These are phyloP conservation scores for Rhizopus arrhizus DNA, from an alignment of 371 early-diverging fungal species.

Conservation along the genomic window DNA sequence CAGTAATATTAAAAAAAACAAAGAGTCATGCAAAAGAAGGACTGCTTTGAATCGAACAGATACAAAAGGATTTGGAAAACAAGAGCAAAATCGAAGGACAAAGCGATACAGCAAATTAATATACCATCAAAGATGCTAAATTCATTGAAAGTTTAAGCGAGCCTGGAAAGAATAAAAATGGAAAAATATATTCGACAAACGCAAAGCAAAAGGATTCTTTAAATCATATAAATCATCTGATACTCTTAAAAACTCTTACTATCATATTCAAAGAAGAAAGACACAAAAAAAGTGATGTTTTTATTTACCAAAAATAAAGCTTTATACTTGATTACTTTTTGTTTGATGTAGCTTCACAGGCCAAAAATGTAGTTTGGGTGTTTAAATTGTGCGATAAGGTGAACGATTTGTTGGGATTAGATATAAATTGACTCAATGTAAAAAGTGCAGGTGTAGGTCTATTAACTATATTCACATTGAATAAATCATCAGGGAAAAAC, in stretches of 20 bases:
- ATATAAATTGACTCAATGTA: slow-evolving; percentile 23
- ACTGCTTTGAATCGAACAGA: slow-evolving; percentile 11
- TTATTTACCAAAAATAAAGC: slow-evolving; percentile 11
- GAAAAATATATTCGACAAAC: slow-evolving; percentile 14
- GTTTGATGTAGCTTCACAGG: slow-evolving; percentile 14
- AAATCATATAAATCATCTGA: slow-evolving; percentile 14
- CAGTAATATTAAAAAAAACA: slow-evolving; percentile 3
- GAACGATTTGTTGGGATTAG: slow-evolving; percentile 16
- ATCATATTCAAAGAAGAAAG: slow-evolving; percentile 18
- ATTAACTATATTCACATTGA: slow-evolving; percentile 2
- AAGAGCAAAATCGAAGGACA: slow-evolving; percentile 6
- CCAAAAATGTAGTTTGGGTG: slow-evolving; percentile 11
- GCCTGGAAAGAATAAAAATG: slow-evolving; percentile 13
- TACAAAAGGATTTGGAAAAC: slow-evolving; percentile 13
- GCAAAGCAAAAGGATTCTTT: slow-evolving; percentile 12
- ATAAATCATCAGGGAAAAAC: slow-evolving; percentile 7
- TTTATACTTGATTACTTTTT: background rate
- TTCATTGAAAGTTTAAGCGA: slow-evolving; percentile 16
- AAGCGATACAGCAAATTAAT: slow-evolving; percentile 5
- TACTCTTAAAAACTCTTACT: slow-evolving; percentile 13
- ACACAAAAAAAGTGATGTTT: slow-evolving; percentile 4
- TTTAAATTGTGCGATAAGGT: slow-evolving; percentile 12
- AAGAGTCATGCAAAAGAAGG: slow-evolving; percentile 13
- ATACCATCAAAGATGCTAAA: slow-evolving; percentile 8
- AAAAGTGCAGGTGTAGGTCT: slow-evolving; percentile 6